Evolutionary conservation across 257 asterid species (phyloP).

Genomic region (Penstemon barbatus): DNA sequence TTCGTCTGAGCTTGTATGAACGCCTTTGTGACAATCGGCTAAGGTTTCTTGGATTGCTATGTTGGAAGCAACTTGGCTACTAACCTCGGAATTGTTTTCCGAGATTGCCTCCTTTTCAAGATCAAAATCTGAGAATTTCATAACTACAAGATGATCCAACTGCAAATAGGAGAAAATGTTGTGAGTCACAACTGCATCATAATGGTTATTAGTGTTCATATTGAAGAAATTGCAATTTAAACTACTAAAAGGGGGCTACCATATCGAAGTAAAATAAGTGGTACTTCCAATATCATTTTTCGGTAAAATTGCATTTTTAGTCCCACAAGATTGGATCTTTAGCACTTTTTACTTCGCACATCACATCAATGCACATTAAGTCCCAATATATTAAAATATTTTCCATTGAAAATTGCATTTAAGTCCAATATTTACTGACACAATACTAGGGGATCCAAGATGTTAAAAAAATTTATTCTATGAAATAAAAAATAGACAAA

Average conservation of each 20-base stretch:
- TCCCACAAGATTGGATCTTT: no score
- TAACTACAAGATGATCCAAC: slow-evolving; percentile 20
- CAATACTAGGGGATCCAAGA: no score
- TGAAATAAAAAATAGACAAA: no score
- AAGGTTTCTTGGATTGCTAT: not conserved
- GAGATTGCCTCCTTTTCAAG: slow-evolving; percentile 24
- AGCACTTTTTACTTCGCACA: no score
- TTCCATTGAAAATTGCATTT: no score
- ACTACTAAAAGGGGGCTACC: not conserved
- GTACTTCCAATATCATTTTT: not conserved
- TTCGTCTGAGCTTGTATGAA: not conserved
- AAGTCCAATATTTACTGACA: no score
- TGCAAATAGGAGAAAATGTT: not conserved
- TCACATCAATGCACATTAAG: no score
- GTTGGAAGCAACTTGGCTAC: not conserved
- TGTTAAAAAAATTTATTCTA: no score
- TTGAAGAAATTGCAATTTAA: not conserved
- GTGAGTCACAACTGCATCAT: slow-evolving; percentile 25
- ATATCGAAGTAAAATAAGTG: not conserved
- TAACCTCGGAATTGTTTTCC: not conserved
- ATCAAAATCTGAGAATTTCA: slow-evolving; percentile 42
- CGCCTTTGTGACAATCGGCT: not conserved
- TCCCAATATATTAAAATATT: no score
- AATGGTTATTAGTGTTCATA: not conserved
- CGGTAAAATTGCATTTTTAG: no score